phyloP scores from a whole-genome alignment of 1,284 basidiomycete genomes.

The Cutaneotrichosporon dermatis region DNA sequence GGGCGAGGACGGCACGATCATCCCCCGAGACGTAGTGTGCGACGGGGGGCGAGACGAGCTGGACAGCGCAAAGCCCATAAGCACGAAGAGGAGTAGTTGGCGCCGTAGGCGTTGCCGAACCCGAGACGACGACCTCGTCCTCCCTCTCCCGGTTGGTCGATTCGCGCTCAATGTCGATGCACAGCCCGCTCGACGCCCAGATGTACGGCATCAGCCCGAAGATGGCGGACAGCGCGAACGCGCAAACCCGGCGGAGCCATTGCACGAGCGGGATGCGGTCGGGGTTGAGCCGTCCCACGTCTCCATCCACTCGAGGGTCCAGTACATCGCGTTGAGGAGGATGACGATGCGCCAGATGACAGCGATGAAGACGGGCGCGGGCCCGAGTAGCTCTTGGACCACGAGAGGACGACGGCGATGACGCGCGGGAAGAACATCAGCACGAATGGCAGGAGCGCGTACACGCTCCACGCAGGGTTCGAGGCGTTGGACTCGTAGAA shows the following conservation, averaged over 20 bases:
- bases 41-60: conserved; percentile 67
- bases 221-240: conserved; percentile 57
- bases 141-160: conserved; percentile 35
- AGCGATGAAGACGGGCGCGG: conserved; percentile 63
- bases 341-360: conserved; percentile 59
- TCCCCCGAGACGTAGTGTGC: conserved; percentile 74
- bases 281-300: conserved; percentile 39
- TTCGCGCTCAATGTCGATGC: conserved; percentile 59
- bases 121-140: conserved; percentile 69
- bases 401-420: conserved; percentile 59
- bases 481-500: conserved; percentile 73
- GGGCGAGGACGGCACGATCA: conserved; percentile 63
- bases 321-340: conserved; percentile 60
- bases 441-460: conserved; percentile 58
- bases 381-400: conserved; percentile 70
- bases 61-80: conserved; percentile 60
- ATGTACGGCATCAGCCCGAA: conserved; percentile 58
- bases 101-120: conserved; percentile 84
- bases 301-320: conserved; percentile 76
- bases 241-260: conserved; percentile 59
- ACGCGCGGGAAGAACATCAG: conserved; percentile 57
- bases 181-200: conserved; percentile 69
- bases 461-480: conserved; percentile 59
- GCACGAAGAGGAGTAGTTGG: conserved; percentile 79
- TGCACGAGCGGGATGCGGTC: conserved; percentile 51